phyloP scores from a whole-genome alignment of 2,329 filamentous ascomycete species.

The Aspergillus transmontanensis region DNA sequence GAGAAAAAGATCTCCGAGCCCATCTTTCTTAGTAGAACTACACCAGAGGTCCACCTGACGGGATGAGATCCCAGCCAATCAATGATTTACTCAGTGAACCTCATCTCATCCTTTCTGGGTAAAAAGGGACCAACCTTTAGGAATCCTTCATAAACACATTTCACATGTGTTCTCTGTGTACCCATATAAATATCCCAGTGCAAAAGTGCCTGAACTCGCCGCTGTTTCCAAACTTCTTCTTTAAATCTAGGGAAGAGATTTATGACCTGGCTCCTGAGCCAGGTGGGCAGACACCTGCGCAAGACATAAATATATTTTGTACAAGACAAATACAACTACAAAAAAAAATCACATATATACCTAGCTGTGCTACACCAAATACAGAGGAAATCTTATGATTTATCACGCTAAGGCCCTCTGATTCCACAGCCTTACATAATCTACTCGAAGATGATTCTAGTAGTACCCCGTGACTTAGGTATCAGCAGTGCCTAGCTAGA shows the following conservation, averaged over 20 bases:
- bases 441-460: too few relatives aligned
- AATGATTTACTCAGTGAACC: constrained; percentile 13
- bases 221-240: background rate
- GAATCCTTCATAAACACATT: background rate
- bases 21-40: background rate
- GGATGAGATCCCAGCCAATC: constrained; percentile 30
- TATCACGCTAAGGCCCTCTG: background rate
- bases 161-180: background rate
- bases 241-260: too few relatives aligned
- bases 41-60: constrained; percentile 10
- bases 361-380: background rate
- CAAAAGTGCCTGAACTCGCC: background rate
- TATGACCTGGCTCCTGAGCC: background rate
- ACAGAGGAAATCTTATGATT: background rate
- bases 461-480: too few relatives aligned
- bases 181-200: background rate
- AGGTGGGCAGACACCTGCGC: too few relatives aligned
- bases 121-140: background rate
- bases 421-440: background rate
- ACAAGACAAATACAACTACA: too few relatives aligned
- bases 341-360: background rate
- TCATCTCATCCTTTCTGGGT: constrained; percentile 12
- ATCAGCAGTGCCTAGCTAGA: too few relatives aligned
- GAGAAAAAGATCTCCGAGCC: too few relatives aligned
- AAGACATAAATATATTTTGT: too few relatives aligned